A percentile compares a stretch with the other conserved stretches of the same genome.
Evolutionary conservation across 116 monocot genomes (phyloP).

Genomic region (Dioscorea cayenensis): DNA sequence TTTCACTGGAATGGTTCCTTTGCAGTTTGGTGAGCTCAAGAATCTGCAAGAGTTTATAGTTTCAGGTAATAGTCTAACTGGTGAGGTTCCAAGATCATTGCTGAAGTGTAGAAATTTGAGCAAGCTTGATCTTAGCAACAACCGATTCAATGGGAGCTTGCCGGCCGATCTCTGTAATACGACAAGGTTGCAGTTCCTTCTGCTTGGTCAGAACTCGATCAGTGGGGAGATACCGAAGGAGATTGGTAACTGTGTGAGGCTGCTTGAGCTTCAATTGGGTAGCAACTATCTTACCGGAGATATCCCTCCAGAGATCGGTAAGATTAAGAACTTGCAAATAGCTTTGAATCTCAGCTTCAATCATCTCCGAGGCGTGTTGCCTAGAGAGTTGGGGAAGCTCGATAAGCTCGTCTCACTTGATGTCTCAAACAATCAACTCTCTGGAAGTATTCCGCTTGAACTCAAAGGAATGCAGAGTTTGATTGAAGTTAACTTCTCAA

Average conservation of each 20-base stretch:
- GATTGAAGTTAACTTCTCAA: slow-evolving; percentile 81
- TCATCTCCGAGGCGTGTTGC: slow-evolving; percentile 41
- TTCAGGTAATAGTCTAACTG: slow-evolving; percentile 52
- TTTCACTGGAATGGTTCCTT: slow-evolving; percentile 44
- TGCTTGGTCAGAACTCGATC: slow-evolving; percentile 50
- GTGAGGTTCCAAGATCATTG: slow-evolving; percentile 55
- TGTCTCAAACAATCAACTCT: slow-evolving; percentile 65
- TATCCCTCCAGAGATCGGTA: slow-evolving; percentile 71
- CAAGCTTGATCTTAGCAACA: slow-evolving; percentile 80
- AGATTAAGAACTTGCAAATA: slow-evolving; percentile 69
- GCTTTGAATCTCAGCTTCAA: slow-evolving; percentile 83
- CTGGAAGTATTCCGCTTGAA: slow-evolving; percentile 56
- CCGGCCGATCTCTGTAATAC: slow-evolving; percentile 46
- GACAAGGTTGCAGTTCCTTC: slow-evolving; percentile 66
- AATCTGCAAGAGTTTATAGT: slow-evolving; percentile 76
- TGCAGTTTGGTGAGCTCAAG: slow-evolving; percentile 55
- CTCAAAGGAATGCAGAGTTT: slow-evolving; percentile 82
- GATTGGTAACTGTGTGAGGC: slow-evolving; percentile 57
- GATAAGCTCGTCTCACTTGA: slow-evolving; percentile 78
- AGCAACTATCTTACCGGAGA: slow-evolving; percentile 52
- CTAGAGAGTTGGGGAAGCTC: slow-evolving; percentile 68
- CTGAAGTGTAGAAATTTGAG: slow-evolving; percentile 57
- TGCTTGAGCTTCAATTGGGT: slow-evolving; percentile 72
- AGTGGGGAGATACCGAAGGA: slow-evolving; percentile 46
- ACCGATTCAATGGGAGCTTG: slow-evolving; percentile 58